Evolutionary conservation across 1,284 basidiomycete species (phyloP).

Genomic region (Cryptococcus sp.): DNA sequence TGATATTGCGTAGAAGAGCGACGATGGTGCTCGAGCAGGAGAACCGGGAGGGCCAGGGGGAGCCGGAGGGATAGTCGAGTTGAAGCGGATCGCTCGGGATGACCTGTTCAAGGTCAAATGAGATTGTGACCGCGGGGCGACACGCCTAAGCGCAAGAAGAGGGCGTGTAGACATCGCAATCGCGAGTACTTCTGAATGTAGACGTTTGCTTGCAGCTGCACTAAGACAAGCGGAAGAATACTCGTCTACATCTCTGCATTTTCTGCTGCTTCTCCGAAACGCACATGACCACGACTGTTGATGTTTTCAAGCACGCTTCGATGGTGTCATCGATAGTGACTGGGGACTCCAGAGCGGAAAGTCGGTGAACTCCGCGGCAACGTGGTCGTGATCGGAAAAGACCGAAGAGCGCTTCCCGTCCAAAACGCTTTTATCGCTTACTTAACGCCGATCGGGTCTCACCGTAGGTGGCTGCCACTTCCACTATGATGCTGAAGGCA

Average conservation of each 20-base stretch:
- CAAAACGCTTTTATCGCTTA: neutral
- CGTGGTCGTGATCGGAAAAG: too few relatives aligned
- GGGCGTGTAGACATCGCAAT: constrained; percentile 3
- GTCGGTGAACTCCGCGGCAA: neutral
- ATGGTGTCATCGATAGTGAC: constrained; percentile 10
- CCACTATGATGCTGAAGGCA: neutral
- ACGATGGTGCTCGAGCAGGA: constrained; percentile 2
- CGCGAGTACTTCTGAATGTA: neutral
- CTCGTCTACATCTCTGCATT: too few relatives aligned
- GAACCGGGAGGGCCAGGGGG: neutral
- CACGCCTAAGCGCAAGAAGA: constrained; percentile 1
- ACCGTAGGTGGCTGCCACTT: too few relatives aligned
- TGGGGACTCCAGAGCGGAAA: neutral
- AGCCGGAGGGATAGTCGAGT: constrained; percentile 9
- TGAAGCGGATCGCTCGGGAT: constrained; percentile 6
- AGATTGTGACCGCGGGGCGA: neutral
- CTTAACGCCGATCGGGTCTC: neutral
- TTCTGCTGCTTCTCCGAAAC: too few relatives aligned
- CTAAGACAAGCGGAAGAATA: neutral
- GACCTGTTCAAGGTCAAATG: neutral
- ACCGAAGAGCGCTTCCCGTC: neutral
- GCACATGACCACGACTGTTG: too few relatives aligned
- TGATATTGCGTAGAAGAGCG: constrained; percentile 18
- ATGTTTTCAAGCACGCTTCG: constrained; percentile 6
- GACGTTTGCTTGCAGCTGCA: neutral